Evolutionary conservation across 495 filamentous ascomycete genomes (phyloP), one percentile per base, ranked within the genome.

Genomic region (Durotheca rogersii): DNA sequence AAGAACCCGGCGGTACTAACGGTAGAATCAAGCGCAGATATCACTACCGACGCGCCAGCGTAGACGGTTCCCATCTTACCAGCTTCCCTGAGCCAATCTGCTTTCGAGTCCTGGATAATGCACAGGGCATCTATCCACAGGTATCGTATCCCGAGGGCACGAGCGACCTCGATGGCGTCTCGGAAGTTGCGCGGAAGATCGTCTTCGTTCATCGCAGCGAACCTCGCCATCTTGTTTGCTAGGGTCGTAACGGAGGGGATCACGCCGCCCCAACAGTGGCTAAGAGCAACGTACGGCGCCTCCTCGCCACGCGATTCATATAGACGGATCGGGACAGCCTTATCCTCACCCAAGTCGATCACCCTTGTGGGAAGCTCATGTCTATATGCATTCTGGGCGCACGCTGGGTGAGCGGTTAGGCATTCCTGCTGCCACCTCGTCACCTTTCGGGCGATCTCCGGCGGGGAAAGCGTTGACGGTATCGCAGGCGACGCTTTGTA

Each of bases 71-170:
- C 49, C 65, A 67, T 67, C 7, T 35, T 41, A 10, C 34, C 36
- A 7, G 53, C 50, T 43, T 67, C 60, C 7, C 41, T 25, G 5
- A 48, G 12, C 45, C 53, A 66, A 18, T 66, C 62, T 1, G 17
- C 32, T 7, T 44, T 51, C 3, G 48, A 47, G 14, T 61, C 57
- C 32, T 67, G 65, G n/a, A 67, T 45, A 17, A 67, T 67, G 40
- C 67, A 70, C 0, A 70, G 33, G 0, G 64, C 66, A 30, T 70
- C 67, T 30, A 71, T 65, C 66, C 66, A 67, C 1, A 67, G 41
- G 36, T 66, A 66, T 12, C 31, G 27, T 7, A 63, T 30, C 1
- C 53, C 54, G 2, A 71, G 49, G 0, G 36, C 51, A 6, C 66
- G 47, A 7, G 67, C 56, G 0, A 57, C 39, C 4, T 10, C 18